A percentile compares a stretch with the other conserved stretches of the same genome.
phyloP scores from a whole-genome alignment of 352 stramenopile genomes.

The Sclerospora graminicola region DNA sequence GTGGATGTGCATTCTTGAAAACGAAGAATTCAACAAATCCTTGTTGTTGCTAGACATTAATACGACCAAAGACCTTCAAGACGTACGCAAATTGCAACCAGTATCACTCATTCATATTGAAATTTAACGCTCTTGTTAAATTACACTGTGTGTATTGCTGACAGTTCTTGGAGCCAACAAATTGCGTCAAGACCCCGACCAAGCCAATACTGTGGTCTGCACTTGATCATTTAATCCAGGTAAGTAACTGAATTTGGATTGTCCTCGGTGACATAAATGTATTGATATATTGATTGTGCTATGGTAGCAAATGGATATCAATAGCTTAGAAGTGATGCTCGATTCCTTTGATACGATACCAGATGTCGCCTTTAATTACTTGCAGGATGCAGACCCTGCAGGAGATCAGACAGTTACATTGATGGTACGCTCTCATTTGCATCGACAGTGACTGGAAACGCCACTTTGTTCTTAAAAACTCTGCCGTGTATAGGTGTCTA shows the following conservation, averaged over 20 bases:
- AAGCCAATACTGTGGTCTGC: conserved; percentile 70
- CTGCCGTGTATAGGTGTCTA: conserved; percentile 43
- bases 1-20: conserved; percentile 84
- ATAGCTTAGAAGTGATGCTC: conserved; percentile 65
- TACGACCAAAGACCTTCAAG: conserved; percentile 52
- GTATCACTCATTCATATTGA: neutral
- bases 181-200: conserved; percentile 76
- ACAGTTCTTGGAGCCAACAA: conserved; percentile 62
- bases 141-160: neutral
- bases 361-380: conserved; percentile 76
- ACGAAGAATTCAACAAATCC: conserved; percentile 56
- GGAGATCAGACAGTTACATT: conserved; percentile 66
- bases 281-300: neutral
- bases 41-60: conserved; percentile 59
- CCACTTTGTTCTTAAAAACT: neutral
- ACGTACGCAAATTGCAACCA: conserved; percentile 25
- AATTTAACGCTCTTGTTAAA: neutral
- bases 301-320: conserved; percentile 65
- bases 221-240: conserved; percentile 79
- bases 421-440: conserved; percentile 31
- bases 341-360: conserved; percentile 84
- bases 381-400: conserved; percentile 60
- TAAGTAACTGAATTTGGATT: conserved; percentile 7
- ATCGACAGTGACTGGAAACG: neutral
- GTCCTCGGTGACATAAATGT: neutral